These are phyloP conservation scores for Kodamaea nitidulidarum DNA, from an alignment of 805 yeast species.

Conservation along the genomic window DNA sequence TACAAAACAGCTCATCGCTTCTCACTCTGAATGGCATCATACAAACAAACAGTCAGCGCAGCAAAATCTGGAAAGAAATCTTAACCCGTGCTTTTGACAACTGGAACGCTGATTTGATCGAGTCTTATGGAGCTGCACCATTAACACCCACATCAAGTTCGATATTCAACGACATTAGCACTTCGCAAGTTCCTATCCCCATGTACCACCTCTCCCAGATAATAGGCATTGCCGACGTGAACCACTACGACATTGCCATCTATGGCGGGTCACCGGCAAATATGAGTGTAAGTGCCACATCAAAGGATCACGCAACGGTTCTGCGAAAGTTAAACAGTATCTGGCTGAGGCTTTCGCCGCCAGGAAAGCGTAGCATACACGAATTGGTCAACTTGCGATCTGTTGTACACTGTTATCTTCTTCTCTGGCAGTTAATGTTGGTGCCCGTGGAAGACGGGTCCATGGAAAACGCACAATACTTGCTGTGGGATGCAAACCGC, in stretches of 20 bases:
- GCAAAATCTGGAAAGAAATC: slow-evolving; percentile 63
- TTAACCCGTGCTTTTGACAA: slow-evolving; percentile 66
- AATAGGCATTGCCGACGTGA: slow-evolving; percentile 53
- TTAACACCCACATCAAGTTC: slow-evolving; percentile 9
- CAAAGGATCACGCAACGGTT: slow-evolving; percentile 32
- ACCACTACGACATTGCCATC: slow-evolving; percentile 74
- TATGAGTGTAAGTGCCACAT: slow-evolving; percentile 48
- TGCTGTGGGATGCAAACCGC: slow-evolving; percentile 30
- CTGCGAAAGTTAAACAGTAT: slow-evolving; percentile 30
- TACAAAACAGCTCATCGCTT: slow-evolving; percentile 48
- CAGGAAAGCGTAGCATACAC: slow-evolving; percentile 14
- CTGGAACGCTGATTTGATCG: slow-evolving; percentile 52
- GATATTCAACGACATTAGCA: slow-evolving; percentile 13
- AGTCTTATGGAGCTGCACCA: slow-evolving; percentile 15
- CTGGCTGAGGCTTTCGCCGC: slow-evolving; percentile 47
- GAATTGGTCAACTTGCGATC: slow-evolving; percentile 33
- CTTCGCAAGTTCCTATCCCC: slow-evolving; percentile 33
- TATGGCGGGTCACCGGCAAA: slow-evolving; percentile 81
- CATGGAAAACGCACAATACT: slow-evolving; percentile 12
- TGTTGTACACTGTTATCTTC: slow-evolving; percentile 36
- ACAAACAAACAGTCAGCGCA: slow-evolving; percentile 23
- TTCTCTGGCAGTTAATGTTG: slow-evolving; percentile 39
- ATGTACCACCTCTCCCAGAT: slow-evolving; percentile 73
- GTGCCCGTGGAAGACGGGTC: slow-evolving; percentile 21
- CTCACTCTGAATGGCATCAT: slow-evolving; percentile 17